A percentile compares a stretch with the other conserved stretches of the same genome.
phyloP scores from a whole-genome alignment of 2,329 filamentous ascomycete species.

The Aschersonia sp. region DNA sequence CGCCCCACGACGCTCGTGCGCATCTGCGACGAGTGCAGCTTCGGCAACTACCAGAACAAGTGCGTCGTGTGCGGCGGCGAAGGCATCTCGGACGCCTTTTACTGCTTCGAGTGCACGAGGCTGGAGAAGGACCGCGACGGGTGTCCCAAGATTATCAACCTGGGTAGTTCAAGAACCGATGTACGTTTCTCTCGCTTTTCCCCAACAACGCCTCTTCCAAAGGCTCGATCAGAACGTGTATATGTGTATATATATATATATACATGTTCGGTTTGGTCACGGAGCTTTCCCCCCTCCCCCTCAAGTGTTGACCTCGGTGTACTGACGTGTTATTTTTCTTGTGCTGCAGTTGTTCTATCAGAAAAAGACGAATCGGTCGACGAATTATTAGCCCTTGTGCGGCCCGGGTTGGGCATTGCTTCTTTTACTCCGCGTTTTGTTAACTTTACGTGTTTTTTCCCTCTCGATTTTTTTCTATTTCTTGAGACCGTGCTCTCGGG shows the following conservation, averaged over 20 bases:
- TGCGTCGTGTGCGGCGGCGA: constrained; percentile 97
- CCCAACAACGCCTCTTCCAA: neutral
- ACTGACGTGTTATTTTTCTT: constrained; percentile 1
- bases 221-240: neutral
- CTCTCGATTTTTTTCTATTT: no score
- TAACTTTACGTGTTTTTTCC: no score
- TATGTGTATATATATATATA: neutral
- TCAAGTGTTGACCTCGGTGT: neutral
- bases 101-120: constrained; percentile 97
- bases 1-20: constrained; percentile 92
- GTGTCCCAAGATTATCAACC: constrained; percentile 97
- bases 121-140: constrained; percentile 95
- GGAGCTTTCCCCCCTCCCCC: no score
- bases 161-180: constrained; percentile 91
- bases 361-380: constrained; percentile 49
- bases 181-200: constrained; percentile 29
- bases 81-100: constrained; percentile 95
- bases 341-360: constrained; percentile 41
- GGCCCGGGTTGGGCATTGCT: constrained; percentile 32
- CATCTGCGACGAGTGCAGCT: constrained; percentile 98
- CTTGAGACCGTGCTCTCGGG: no score
- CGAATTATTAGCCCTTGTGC: constrained; percentile 35
- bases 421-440: constrained; percentile 1
- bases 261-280: no score
- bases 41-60: constrained; percentile 99